These are phyloP conservation scores for Cercospora beticola DNA, from an alignment of 2,329 filamentous ascomycete species.

Conservation along the genomic window DNA sequence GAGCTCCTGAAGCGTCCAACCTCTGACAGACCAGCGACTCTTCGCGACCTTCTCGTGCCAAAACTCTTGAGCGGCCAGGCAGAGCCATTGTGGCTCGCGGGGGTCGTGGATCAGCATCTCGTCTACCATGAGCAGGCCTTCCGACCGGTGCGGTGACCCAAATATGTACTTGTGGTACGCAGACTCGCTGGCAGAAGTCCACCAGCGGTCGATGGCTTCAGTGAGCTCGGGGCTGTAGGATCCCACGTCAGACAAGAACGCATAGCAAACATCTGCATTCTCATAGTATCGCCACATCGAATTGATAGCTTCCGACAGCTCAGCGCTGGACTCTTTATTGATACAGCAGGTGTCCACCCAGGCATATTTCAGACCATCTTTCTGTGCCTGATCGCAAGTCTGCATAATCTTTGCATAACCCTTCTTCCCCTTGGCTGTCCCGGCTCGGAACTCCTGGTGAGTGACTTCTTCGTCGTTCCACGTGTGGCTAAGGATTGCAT, in stretches of 20 bases:
- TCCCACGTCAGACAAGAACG: not conserved
- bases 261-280: not conserved
- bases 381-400: not conserved
- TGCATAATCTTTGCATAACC: not conserved
- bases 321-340: not conserved
- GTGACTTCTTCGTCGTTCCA: not conserved
- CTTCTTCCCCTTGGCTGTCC: not conserved
- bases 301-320: not conserved
- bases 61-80: not conserved
- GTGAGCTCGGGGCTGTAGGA: not conserved
- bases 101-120: not conserved
- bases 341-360: not conserved
- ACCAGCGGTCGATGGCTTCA: too few species aligned
- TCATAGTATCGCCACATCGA: not conserved
- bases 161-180: too few species aligned
- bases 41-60: not conserved
- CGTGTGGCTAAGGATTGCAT: not conserved
- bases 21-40: not conserved
- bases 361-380: not conserved
- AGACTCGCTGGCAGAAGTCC: too few species aligned
- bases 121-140: too few species aligned
- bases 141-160: too few species aligned
- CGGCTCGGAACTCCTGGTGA: not conserved
- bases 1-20: too few species aligned
- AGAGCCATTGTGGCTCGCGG: too few species aligned